Evolutionary conservation across 2,329 filamentous ascomycete species (phyloP), one percentile per base, ranked within the genome.

Genomic region (Cercospora citrullina): DNA sequence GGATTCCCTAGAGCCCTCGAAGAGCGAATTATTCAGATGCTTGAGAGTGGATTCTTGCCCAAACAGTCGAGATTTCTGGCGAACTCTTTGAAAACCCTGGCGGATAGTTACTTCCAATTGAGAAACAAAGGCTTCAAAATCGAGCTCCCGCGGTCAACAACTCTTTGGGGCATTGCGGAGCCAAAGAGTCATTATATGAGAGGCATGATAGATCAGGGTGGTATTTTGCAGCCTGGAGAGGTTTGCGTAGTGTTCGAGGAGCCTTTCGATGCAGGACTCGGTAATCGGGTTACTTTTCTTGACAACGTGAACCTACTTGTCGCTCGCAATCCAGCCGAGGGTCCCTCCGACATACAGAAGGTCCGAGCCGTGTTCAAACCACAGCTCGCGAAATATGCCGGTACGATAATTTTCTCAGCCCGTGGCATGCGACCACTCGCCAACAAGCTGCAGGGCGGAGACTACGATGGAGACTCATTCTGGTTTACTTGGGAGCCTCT

Each of bases 361-460:
- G 78, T 83, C 1, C 76, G 75, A 33, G 83, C 84, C 0, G 81
- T 86, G 0, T 84, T 80, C 72, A 83, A 84, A n/a, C 83, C 84
- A 0, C 84, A 88, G 51, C 80, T 94, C 0, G 86, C 89, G 3
- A 86, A 87, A 2, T 79, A 97, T 0, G 90, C 90, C 68, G 90
- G 97, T 72, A 89, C 97, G 1, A 84, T 95, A 14, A 85, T 97
- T 0, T 97, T 98, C 72, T 84, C 91, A 0, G 83, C 82, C 0
- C 86, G 85, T 68, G 91, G 91, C 0, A 75, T 84, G 28, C 80
- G 79, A 0, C 87, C 91, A 0, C 82, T 93, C 0, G 92, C 91
- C 0, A 86, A 87, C 8, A 89, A 89, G 73, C 81, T 94, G 0
- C 92, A 91, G 1, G 92, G 92, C 0, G 92, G 92, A 0, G 92